Conservation (phyloP, 2,329 filamentous ascomycete species). For the Aspergillus sp. region DNA sequence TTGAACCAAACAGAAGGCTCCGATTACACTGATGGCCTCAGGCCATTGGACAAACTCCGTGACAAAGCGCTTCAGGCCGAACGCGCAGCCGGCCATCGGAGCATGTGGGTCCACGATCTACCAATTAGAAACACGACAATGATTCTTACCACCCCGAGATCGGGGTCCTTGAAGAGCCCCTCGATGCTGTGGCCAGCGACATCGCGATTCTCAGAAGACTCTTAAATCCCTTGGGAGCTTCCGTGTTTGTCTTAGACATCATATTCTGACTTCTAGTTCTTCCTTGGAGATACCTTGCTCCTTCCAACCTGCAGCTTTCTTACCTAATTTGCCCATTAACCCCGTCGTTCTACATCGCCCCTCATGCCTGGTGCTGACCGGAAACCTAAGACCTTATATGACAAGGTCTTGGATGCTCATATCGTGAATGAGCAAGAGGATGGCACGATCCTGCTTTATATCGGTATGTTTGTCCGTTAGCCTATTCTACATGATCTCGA, state of each 20-base stretch:
- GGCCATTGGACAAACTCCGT: background rate
- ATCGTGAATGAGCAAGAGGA: conserved; percentile 94
- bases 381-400: conserved; percentile 83
- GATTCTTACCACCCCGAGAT: conserved; percentile 38
- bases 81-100: conserved; percentile 2
- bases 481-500: background rate
- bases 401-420: conserved; percentile 95
- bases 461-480: conserved; percentile 59
- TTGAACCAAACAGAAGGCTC: conserved; percentile 7
- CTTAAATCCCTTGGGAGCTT: conserved; percentile 22
- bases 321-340: background rate
- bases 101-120: background rate
- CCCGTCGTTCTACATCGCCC: conserved; percentile 23
- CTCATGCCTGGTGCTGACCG: conserved; percentile 74
- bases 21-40: conserved; percentile 21
- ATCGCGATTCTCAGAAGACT: conserved; percentile 28
- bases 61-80: conserved; percentile 18
- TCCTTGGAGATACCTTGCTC: background rate
- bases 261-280: background rate
- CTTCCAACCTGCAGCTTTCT: background rate
- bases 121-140: conserved; percentile 30
- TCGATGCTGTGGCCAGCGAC: conserved; percentile 31
- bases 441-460: conserved; percentile 89
- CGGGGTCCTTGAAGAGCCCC: conserved; percentile 30
- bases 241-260: background rate